Conservation (phyloP, 441 rosid species). For the Raphanus hybrid region DNA sequence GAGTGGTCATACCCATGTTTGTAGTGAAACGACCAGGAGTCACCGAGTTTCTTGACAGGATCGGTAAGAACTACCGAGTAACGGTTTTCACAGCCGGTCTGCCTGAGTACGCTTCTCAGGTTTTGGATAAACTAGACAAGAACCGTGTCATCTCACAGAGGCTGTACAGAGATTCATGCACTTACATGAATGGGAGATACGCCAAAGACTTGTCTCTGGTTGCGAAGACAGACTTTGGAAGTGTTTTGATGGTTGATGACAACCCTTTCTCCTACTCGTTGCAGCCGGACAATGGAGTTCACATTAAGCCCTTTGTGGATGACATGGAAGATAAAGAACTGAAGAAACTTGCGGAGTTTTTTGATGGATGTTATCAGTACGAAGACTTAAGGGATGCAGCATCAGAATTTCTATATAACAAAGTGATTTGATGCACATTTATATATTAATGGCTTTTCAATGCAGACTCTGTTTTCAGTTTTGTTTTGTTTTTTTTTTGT, state of each 20-base stretch:
- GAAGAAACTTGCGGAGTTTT: constrained; percentile 57
- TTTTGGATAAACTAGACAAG: constrained; percentile 66
- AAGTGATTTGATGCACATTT: constrained; percentile 26
- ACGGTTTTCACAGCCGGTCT: constrained; percentile 91
- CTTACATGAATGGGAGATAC: constrained; percentile 60
- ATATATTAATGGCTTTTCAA: neutral
- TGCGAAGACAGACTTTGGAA: constrained; percentile 64
- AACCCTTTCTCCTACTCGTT: constrained; percentile 73
- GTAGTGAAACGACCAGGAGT: constrained; percentile 92
- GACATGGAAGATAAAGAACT: constrained; percentile 67
- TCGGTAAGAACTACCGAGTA: constrained; percentile 60
- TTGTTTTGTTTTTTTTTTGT: constrained; percentile 4
- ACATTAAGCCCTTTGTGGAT: constrained; percentile 61
- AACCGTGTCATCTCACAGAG: constrained; percentile 59
- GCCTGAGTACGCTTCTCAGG: constrained; percentile 71
- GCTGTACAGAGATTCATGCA: constrained; percentile 76
- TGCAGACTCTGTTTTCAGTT: constrained; percentile 16
- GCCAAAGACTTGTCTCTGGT: constrained; percentile 68
- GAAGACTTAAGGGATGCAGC: constrained; percentile 83
- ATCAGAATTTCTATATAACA: constrained; percentile 42
- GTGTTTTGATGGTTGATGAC: constrained; percentile 77
- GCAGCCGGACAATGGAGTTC: constrained; percentile 85
- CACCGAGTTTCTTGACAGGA: constrained; percentile 61
- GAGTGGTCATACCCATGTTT: constrained; percentile 59
- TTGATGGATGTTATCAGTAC: constrained; percentile 55